Base-by-base conservation (phyloP, 805 yeast genomes). In the Yamadazyma olivae region DNA sequence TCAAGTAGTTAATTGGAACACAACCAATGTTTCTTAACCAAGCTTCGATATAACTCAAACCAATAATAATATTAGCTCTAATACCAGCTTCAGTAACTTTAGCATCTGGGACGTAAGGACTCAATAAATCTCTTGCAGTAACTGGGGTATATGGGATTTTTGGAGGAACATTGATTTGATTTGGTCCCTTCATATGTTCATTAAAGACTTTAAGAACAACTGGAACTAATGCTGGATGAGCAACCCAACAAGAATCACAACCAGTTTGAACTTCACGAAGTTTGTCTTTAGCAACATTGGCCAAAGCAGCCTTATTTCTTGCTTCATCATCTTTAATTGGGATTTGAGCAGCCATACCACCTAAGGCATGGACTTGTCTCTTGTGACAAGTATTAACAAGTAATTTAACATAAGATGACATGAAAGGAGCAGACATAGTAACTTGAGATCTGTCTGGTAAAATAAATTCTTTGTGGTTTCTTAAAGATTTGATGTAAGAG, bases 191-290 rank as follows among this genome's bases (percentile, higher is more conserved):
- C 90, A 84, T 81, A 64, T 77, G 73, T 56, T 81, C 76, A 56
- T 79, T 74, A 64, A 84, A 84, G 15, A 83, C 84, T 51, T 75
- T 71, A 54, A 81, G 72, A 27, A 87, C 89, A 45, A 83, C 75
- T 13, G 81, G 74, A 17, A 84, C 85, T 57, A 84, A 70, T 15
- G 89, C 90, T 13, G 95, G 95, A 53, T 84, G 93, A 12, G 91
- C 91, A 55, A 84, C 84, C 95, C 95, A 84, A 40, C 91, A 82
- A 34, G 93, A 89, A 66, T 84, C 95, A 62, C 86, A 88, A 32
- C 93, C 93, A 37, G 83, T 81, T 33, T 69, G 61, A 32, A 83
- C 83, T 62, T 84, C 95, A 50, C 93, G 69, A 46, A 81, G 71
- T 63, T 84, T 84, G 61, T 84, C 95, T 57, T 71, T 75, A 46